Evolutionary conservation across 768 basidiomycete genomes (phyloP).

Genomic region (Mycena leptocephala): DNA sequence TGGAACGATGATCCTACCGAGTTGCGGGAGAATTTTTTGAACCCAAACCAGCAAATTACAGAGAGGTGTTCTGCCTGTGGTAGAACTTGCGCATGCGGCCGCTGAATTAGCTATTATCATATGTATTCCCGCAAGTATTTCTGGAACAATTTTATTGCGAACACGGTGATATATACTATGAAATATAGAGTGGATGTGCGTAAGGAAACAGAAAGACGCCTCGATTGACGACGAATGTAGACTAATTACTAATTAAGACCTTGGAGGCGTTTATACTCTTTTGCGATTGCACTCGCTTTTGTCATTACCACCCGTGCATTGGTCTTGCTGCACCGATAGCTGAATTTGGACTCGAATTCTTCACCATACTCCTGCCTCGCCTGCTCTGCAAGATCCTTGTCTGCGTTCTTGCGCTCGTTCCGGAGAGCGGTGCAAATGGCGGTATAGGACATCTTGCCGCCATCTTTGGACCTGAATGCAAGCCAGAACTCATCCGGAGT

Average conservation of each 20-base stretch:
- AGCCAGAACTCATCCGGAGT: conserved; percentile 37
- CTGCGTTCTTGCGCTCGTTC: conserved; percentile 3
- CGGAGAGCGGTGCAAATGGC: conserved; percentile 29
- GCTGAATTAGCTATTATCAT: not conserved
- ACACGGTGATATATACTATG: no score
- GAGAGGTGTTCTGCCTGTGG: conserved; percentile 48
- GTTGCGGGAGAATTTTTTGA: conserved; percentile 54
- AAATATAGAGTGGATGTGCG: no score
- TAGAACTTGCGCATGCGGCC: conserved; percentile 47
- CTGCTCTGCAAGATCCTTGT: conserved; percentile 20
- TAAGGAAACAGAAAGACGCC: not conserved
- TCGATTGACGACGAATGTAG: no score
- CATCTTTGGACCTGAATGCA: conserved; percentile 25
- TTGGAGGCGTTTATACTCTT: conserved; percentile 5
- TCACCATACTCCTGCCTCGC: conserved; percentile 34
- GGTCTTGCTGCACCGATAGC: conserved; percentile 34
- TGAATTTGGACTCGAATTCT: conserved; percentile 30
- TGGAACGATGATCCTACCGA: conserved; percentile 56
- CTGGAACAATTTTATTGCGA: no score
- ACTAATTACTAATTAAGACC: not conserved
- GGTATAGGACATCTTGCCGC: conserved; percentile 32
- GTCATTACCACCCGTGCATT: conserved; percentile 21
- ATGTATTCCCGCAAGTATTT: no score
- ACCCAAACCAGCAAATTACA: conserved; percentile 44
- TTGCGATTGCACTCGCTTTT: conserved; percentile 30